Base-by-base conservation (phyloP, 169 alveolate genomes). In the Theileria annulata region DNA sequence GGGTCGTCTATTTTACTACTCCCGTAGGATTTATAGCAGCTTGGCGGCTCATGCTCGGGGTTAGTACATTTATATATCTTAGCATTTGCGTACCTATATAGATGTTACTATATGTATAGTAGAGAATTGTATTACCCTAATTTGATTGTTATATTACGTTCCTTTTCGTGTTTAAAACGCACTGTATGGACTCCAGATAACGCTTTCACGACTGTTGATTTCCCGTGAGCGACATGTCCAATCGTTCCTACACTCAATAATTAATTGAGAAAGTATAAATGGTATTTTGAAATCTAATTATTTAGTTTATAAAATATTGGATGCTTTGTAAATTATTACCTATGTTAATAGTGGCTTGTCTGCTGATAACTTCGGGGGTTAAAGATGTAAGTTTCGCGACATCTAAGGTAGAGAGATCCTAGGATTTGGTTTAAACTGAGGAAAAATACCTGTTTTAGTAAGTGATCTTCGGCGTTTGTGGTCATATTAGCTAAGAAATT, bases 141-240 rank as follows among this genome's bases (percentile, higher is more conserved):
- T 80, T 97, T 96, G 79, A 97, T 97, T 42, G 99, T 98, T 79
- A 98, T 98, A 88, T 98, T 98, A 79, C 99, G 92, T 71, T 96
- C 97, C 80, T 95, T 94, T 75, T 97, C 99, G 74, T 93, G 96
- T 84, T 96, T 96, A 91, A 95, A 96, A 19, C 97, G 90, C 19
- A 97, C 98, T 3, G 99, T 97, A 81, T 95, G 97, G 2, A 96
- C 98, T 28, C 99, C 99, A 13, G 99, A 95, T 33, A 98, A 94
- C 13, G 99, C 99, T 62, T 96, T 92, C 28, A 98, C 99, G 21
- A 98, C 95, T 0, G 99, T 98, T 8, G 99, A 97, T 89, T 98
- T 98, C n/a, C 99, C 99, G 88, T 98, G 99, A 9, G 99, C 99
- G 86, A 98, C 99, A 88, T 98, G 99, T 8, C 99, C 99, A 79